Evolutionary conservation across 1,284 basidiomycete species (phyloP), one percentile per base, ranked within the genome.

Genomic region (Ustilago cynodontis): DNA sequence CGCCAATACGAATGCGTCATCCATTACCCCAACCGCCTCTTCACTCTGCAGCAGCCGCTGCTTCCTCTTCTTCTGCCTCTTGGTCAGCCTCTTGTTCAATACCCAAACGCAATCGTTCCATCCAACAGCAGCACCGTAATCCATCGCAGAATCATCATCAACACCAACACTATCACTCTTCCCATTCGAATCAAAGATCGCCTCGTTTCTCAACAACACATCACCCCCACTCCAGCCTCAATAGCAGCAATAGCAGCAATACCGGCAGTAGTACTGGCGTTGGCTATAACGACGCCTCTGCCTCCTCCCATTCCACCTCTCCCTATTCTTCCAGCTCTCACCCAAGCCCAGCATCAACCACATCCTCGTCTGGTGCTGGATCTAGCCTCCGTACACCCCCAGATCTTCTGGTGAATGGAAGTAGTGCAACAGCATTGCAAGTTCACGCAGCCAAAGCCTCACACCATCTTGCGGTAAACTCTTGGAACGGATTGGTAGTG

Each of bases 391-490:
- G 77, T 7, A 82, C 80, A 0, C 80, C 80, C 2, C 80, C 80
- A 0, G 80, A 82, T 29, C 71, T 82, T 24, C 62, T 79, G 8
- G 53, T 80, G 39, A 79, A 80, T 37, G 78, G 71, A 8, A 57
- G 37, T 41, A 65, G 51, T 20, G 55, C 47, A 49, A 24, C 47
- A 26, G 47, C 47, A 13, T 24, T 49, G 5, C 24, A 24, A 26
- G 47, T 49, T 3, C 47, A 49, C 26, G 47, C 11, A 26, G 24
- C 47, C 24, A 26, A 24, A 26, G 11, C 47, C 1, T n/a, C 41
- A 43, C 47, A 49, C 7, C 47, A 49, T 49, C n/a, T 55, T 24
- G 56, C 58, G 10, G 63, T 75, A 24, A 76, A 76, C 43, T 65
- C 50, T 8, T 76, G 73, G 73, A 76, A 71, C 33, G 73, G 73